phyloP scores from a whole-genome alignment of 129 eudicot genomes.

The Chrysanthemum seticuspe region DNA sequence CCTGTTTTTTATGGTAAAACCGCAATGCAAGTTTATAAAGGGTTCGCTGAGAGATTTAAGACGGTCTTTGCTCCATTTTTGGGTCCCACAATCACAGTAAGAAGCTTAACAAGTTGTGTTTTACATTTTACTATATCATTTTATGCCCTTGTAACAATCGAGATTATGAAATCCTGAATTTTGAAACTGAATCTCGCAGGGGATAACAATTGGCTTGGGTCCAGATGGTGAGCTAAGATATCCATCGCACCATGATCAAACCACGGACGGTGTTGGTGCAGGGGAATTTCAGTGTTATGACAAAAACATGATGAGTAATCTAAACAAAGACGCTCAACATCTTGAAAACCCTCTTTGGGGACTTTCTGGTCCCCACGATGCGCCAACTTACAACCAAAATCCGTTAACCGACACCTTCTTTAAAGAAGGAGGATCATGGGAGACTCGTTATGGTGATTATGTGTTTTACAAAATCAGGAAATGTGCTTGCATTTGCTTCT shows the following conservation, averaged over 20 bases:
- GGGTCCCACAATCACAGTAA: constrained; percentile 83
- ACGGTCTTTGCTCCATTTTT: constrained; percentile 44
- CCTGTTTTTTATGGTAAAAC: constrained; percentile 83
- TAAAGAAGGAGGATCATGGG: constrained; percentile 79
- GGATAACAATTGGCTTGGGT: constrained; percentile 74
- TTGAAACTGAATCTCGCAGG: constrained; percentile 41
- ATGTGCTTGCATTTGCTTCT: too few species aligned
- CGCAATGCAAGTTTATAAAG: constrained; percentile 63
- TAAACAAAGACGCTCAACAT: constrained; percentile 53
- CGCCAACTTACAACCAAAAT: constrained; percentile 55
- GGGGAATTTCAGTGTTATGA: constrained; percentile 95
- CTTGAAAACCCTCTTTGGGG: constrained; percentile 83
- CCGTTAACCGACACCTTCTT: constrained; percentile 60
- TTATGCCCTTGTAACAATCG: neutral
- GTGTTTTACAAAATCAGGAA: too few species aligned
- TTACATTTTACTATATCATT: too few species aligned
- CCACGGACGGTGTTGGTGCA: constrained; percentile 38
- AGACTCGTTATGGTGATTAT: constrained; percentile 73
- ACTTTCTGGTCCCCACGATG: constrained; percentile 84
- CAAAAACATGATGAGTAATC: constrained; percentile 54
- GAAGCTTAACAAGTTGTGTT: constrained; percentile 24
- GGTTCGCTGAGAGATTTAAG: constrained; percentile 66
- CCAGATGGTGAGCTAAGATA: constrained; percentile 93
- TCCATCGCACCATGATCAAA: constrained; percentile 47
- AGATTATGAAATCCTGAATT: neutral